Percentiles rank a stretch among this genome's conserved stretches.
Evolutionary conservation across 345 rosid species (phyloP).

Genomic region (Raphanus raphanistrum): DNA sequence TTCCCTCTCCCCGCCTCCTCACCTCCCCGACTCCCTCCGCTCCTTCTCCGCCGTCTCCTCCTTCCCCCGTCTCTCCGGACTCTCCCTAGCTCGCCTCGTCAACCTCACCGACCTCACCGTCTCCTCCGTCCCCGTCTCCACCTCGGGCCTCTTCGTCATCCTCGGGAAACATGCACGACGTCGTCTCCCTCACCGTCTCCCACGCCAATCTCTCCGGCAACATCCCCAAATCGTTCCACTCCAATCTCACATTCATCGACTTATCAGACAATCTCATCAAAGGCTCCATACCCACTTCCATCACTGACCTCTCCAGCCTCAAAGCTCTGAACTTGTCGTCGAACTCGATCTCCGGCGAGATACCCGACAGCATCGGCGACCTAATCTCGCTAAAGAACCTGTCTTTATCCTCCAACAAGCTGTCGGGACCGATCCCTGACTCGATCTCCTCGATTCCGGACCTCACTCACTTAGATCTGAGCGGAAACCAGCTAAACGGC

Average conservation of each 20-base stretch:
- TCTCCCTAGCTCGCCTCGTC: constrained; percentile 61
- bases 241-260: constrained; percentile 71
- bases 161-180: constrained; percentile 67
- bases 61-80: constrained; percentile 64
- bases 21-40: constrained; percentile 66
- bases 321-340: constrained; percentile 59
- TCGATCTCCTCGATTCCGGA: constrained; percentile 76
- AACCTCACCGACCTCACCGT: constrained; percentile 87
- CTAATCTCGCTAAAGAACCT: constrained; percentile 64
- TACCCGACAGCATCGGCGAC: constrained; percentile 69
- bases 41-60: constrained; percentile 63
- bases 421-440: constrained; percentile 82
- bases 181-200: constrained; percentile 62
- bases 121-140: constrained; percentile 53
- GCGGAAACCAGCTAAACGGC: constrained; percentile 86
- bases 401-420: constrained; percentile 69
- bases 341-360: constrained; percentile 66
- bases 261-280: constrained; percentile 68
- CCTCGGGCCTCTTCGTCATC: constrained; percentile 75
- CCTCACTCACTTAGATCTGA: constrained; percentile 73
- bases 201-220: constrained; percentile 66
- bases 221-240: constrained; percentile 53
- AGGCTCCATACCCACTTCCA: constrained; percentile 70
- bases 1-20: constrained; percentile 46
- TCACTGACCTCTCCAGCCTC: constrained; percentile 65